A percentile compares a stretch with the other conserved stretches of the same genome.
Conservation (phyloP, 108 stramenopile species). For the Poteriospumella lacustris region DNA sequence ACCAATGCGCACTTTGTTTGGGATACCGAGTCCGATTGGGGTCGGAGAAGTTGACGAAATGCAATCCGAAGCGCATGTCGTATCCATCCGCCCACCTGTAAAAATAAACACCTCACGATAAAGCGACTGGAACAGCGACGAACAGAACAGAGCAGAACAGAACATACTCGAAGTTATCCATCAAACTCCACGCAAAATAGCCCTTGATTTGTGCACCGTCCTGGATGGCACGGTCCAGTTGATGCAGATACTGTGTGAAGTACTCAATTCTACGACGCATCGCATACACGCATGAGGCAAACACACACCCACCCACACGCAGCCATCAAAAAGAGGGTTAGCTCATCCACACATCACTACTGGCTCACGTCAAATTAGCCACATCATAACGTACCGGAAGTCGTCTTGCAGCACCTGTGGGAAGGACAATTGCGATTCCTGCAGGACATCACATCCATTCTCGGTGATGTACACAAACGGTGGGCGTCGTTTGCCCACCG, state of each 20-base stretch:
- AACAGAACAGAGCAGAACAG: no score
- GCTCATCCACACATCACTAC: slow-evolving; percentile 9
- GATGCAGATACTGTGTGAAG: slow-evolving; percentile 34
- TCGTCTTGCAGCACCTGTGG: neutral
- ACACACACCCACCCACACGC: neutral
- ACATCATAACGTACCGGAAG: slow-evolving; percentile 4
- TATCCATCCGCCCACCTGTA: slow-evolving; percentile 87
- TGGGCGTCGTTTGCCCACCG: no score
- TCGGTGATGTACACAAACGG: slow-evolving; percentile 45
- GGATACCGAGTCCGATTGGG: slow-evolving; percentile 66
- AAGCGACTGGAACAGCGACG: no score
- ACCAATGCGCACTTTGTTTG: slow-evolving; percentile 70
- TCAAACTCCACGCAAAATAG: slow-evolving; percentile 85
- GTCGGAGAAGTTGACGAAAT: slow-evolving; percentile 70
- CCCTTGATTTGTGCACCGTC: slow-evolving; percentile 69
- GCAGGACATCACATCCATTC: slow-evolving; percentile 42
- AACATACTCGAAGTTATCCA: slow-evolving; percentile 76
- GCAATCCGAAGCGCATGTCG: slow-evolving; percentile 72
- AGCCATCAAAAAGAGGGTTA: slow-evolving; percentile 58
- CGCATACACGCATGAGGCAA: neutral
- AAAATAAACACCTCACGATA: no score
- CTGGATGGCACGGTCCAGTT: neutral
- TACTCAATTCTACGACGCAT: slow-evolving; percentile 5
- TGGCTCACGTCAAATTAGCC: slow-evolving; percentile 31
- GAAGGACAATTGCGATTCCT: neutral